These are phyloP conservation scores for Rhodofomes roseus DNA, from an alignment of 1,284 basidiomycete genomes.

Conservation along the genomic window DNA sequence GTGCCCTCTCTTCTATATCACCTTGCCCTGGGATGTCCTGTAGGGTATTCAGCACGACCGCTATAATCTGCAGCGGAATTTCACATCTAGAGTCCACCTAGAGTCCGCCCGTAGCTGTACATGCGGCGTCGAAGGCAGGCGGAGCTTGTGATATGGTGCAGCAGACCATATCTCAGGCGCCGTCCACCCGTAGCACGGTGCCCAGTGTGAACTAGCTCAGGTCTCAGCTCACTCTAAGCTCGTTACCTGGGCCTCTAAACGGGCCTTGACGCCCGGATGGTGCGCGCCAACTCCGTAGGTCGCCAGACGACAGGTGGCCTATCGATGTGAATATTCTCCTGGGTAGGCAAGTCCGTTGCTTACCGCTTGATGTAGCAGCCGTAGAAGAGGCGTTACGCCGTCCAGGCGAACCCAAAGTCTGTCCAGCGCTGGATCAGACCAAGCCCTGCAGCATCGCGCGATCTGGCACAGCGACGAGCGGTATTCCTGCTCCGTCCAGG, in stretches of 20 bases:
- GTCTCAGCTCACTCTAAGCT: background rate
- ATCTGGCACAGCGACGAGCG: slow-evolving; percentile 20
- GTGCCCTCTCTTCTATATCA: slow-evolving; percentile 9
- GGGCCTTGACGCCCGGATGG: background rate
- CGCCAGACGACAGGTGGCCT: background rate
- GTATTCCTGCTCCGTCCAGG: slow-evolving; percentile 20
- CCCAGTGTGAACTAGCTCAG: background rate
- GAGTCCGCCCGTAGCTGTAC: background rate
- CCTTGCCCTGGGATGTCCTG: background rate
- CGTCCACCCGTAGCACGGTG: background rate
- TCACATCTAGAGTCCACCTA: background rate
- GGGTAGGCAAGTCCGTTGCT: background rate
- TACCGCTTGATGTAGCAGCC: slow-evolving; percentile 33
- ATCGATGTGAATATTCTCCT: background rate
- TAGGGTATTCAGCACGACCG: background rate
- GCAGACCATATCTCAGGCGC: background rate
- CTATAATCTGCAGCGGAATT: background rate
- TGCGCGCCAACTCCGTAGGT: background rate
- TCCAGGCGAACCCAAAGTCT: slow-evolving; percentile 45
- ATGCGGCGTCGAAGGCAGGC: background rate
- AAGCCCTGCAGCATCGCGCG: slow-evolving; percentile 41
- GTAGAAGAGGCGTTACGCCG: slow-evolving; percentile 43
- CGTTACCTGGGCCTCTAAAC: background rate
- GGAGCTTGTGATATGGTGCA: background rate
- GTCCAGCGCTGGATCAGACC: slow-evolving; percentile 57